Evolutionary conservation across 2,329 filamentous ascomycete species (phyloP).

Genomic region (Lecanicillium sp.): DNA sequence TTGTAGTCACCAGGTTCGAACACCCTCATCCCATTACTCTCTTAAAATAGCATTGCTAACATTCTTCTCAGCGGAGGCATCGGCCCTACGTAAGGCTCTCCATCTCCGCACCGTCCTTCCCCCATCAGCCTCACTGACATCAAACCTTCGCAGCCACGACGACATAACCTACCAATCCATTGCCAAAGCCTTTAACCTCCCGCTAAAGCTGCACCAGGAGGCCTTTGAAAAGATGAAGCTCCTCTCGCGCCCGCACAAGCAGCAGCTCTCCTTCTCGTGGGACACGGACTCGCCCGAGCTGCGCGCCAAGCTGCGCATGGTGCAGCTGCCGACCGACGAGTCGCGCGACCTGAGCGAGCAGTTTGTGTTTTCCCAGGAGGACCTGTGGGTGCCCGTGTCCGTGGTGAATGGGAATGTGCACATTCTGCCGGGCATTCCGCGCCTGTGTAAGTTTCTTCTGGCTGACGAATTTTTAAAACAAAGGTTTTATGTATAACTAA

Average conservation of each 20-base stretch:
- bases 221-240: slow-evolving; percentile 77
- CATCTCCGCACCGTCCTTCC: not conserved
- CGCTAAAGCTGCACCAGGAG: slow-evolving; percentile 67
- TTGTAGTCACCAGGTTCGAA: slow-evolving; percentile 72
- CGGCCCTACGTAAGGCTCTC: slow-evolving; percentile 69
- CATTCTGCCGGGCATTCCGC: slow-evolving; percentile 84
- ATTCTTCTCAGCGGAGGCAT: slow-evolving; percentile 66
- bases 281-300: slow-evolving; percentile 66
- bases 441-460: slow-evolving; percentile 56
- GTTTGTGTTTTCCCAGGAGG: slow-evolving; percentile 68
- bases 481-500: no score
- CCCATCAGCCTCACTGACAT: slow-evolving; percentile 14
- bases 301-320: slow-evolving; percentile 83
- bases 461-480: no score
- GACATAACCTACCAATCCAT: slow-evolving; percentile 97
- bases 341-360: slow-evolving; percentile 59
- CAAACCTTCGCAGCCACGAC: slow-evolving; percentile 60
- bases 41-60: slow-evolving; percentile 1
- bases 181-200: slow-evolving; percentile 76
- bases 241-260: slow-evolving; percentile 60
- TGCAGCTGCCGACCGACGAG: slow-evolving; percentile 72
- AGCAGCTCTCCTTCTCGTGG: slow-evolving; percentile 74
- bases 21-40: slow-evolving; percentile 1
- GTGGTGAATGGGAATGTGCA: slow-evolving; percentile 91
- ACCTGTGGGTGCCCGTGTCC: slow-evolving; percentile 83